Evolutionary conservation across 1,284 basidiomycete genomes (phyloP).

Genomic region (Fomitopsis pinicola): DNA sequence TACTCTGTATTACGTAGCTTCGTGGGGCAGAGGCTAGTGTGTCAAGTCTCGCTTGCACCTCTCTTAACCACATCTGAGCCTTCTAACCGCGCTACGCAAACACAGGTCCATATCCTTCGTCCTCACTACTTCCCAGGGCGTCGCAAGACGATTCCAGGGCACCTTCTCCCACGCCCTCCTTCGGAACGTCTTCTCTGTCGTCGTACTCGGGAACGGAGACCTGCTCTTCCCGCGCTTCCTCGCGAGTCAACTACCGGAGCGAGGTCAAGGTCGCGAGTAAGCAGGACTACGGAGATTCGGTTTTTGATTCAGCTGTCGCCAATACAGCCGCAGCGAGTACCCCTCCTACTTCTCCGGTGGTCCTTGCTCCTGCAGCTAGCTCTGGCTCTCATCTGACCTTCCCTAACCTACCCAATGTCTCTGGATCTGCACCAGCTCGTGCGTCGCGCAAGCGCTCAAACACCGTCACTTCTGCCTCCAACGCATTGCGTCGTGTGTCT

Average conservation of each 20-base stretch:
- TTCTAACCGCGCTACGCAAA: no score
- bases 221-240: neutral
- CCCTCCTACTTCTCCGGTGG: neutral
- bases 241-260: neutral
- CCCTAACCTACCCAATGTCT: constrained; percentile 3
- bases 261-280: neutral
- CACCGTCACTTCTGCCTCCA: neutral
- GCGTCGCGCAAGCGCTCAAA: constrained; percentile 5
- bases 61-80: no score
- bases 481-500: neutral
- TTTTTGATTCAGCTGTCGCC: neutral
- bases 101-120: neutral
- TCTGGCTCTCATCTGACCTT: constrained; percentile 7
- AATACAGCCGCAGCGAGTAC: neutral
- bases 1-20: no score
- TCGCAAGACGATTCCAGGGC: neutral
- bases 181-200: constrained; percentile 6
- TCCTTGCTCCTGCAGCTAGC: neutral
- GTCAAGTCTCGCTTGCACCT: no score
- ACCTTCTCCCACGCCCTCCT: neutral
- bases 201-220: constrained; percentile 3
- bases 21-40: no score
- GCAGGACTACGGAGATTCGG: no score
- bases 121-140: neutral
- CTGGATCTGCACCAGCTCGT: neutral